phyloP scores from a whole-genome alignment of 352 stramenopile species.

The Globisporangium cederbergense region DNA sequence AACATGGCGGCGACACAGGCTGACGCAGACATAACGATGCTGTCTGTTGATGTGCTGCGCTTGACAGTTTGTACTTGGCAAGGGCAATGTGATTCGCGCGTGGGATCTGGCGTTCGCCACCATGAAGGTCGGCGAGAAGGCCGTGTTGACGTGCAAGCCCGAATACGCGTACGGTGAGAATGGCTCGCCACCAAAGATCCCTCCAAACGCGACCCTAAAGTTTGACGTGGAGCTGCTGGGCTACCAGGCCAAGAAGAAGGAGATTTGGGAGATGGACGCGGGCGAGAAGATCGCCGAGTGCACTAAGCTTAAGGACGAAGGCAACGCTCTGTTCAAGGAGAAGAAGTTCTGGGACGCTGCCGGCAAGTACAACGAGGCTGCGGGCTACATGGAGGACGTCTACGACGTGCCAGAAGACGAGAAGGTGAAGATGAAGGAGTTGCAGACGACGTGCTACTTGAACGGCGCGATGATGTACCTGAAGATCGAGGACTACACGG shows the following conservation, averaged over 20 bases:
- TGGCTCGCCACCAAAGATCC: slow-evolving; percentile 93
- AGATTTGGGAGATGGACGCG: slow-evolving; percentile 91
- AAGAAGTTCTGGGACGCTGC: slow-evolving; percentile 86
- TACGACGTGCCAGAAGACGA: slow-evolving; percentile 85
- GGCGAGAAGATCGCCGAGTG: slow-evolving; percentile 85
- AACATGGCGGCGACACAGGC: background rate
- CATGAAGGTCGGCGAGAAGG: slow-evolving; percentile 96
- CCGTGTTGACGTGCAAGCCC: slow-evolving; percentile 87
- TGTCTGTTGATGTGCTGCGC: background rate
- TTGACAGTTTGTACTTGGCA: slow-evolving; percentile 74
- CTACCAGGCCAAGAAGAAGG: slow-evolving; percentile 94
- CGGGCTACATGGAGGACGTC: slow-evolving; percentile 84
- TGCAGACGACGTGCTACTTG: slow-evolving; percentile 88
- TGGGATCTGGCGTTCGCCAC: slow-evolving; percentile 88
- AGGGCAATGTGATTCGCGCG: slow-evolving; percentile 88
- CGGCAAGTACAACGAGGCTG: slow-evolving; percentile 78
- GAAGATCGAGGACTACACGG: slow-evolving; percentile 89
- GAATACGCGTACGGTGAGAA: slow-evolving; percentile 93
- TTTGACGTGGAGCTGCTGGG: slow-evolving; percentile 96
- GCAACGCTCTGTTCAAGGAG: slow-evolving; percentile 91
- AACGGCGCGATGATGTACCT: slow-evolving; percentile 95
- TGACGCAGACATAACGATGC: no score
- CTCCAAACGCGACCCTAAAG: slow-evolving; percentile 90
- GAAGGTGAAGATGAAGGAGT: slow-evolving; percentile 82
- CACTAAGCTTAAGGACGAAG: slow-evolving; percentile 86